Evolutionary conservation across 139 green algal genomes (phyloP).

Genomic region (Mesostigma viride): DNA sequence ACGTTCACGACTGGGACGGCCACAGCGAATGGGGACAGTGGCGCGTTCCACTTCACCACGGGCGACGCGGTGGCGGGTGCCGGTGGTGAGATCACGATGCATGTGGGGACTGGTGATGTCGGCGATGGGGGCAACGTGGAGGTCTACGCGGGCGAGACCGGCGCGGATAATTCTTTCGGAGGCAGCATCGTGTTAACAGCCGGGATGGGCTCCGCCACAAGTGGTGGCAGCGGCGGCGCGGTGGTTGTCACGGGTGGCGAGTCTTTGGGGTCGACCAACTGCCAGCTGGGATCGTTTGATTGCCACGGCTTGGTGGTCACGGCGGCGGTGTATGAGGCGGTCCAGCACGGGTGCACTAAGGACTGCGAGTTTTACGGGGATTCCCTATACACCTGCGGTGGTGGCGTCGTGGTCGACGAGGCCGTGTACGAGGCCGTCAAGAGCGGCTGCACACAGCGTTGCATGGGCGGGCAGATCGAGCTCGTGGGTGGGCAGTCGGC

Average conservation of each 20-base stretch:
- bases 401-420: background rate
- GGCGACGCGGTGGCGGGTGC: too few relatives aligned
- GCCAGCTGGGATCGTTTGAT: background rate
- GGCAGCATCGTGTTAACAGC: too few relatives aligned
- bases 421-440: background rate
- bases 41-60: too few relatives aligned
- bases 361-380: background rate
- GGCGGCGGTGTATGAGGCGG: background rate
- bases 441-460: background rate
- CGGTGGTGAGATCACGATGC: background rate
- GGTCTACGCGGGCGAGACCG: background rate
- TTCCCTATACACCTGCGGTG: background rate
- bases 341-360: background rate
- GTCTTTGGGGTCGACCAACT: background rate
- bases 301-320: background rate
- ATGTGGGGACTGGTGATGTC: background rate
- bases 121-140: slow-evolving; percentile 12
- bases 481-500: background rate
- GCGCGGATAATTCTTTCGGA: background rate
- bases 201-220: background rate
- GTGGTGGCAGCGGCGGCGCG: background rate
- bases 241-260: background rate
- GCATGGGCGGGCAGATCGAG: background rate
- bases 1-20: background rate
- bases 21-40: too few relatives aligned